Conservation (phyloP, 2,329 filamentous ascomycete genomes). For the Diplocarpon mali region DNA sequence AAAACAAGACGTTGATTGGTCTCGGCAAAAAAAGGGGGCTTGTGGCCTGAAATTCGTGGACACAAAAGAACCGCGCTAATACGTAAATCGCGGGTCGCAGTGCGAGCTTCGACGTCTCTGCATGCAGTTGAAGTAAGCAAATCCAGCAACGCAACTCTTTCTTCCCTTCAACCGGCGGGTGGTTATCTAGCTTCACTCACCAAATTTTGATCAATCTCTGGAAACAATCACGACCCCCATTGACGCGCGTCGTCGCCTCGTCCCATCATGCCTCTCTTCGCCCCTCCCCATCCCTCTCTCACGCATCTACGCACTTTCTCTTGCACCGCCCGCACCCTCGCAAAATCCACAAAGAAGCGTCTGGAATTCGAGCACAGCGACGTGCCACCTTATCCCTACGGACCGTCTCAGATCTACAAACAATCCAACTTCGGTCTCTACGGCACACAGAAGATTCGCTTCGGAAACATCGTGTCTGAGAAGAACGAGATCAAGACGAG, state of each 20-base stretch:
- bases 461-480: slow-evolving; percentile 65
- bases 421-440: slow-evolving; percentile 70
- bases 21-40: too few relatives aligned
- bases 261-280: slow-evolving; percentile 18
- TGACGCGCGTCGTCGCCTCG: slow-evolving; percentile 3
- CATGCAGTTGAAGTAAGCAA: too few relatives aligned
- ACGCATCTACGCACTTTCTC: slow-evolving; percentile 27
- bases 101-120: too few relatives aligned
- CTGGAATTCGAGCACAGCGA: slow-evolving; percentile 24
- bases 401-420: slow-evolving; percentile 60
- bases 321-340: slow-evolving; percentile 20
- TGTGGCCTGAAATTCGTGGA: too few relatives aligned
- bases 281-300: slow-evolving; percentile 20
- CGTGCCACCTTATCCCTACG: slow-evolving; percentile 60
- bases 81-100: too few relatives aligned
- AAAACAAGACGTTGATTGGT: too few relatives aligned
- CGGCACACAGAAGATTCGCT: slow-evolving; percentile 58
- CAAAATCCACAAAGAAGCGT: slow-evolving; percentile 29
- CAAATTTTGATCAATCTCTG: too few relatives aligned
- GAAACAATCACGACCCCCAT: slow-evolving; percentile 2
- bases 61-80: too few relatives aligned
- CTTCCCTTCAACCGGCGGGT: too few relatives aligned
- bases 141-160: neutral
- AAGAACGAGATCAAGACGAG: slow-evolving; percentile 60
- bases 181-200: too few relatives aligned